Percentiles rank a stretch among this genome's conserved stretches.
Evolutionary conservation across 2,329 filamentous ascomycete species (phyloP).

Genomic region (Nemania abortiva): DNA sequence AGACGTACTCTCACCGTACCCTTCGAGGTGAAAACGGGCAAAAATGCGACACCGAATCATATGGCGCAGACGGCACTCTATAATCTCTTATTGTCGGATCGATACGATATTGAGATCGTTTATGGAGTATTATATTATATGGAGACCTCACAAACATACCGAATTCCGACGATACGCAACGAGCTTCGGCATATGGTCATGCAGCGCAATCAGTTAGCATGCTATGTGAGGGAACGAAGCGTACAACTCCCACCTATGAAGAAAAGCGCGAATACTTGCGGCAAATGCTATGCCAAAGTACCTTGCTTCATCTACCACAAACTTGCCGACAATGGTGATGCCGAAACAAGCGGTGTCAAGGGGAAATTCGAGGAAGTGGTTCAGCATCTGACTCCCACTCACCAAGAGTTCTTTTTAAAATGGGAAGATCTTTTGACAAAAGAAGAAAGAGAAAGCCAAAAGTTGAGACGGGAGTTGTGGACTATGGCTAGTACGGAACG

Average conservation of each 20-base stretch:
- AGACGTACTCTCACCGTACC: conserved; percentile 83
- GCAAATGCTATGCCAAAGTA: conserved; percentile 89
- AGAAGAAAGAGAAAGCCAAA: conserved; percentile 91
- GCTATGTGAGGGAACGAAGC: conserved; percentile 83
- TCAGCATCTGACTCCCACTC: conserved; percentile 77
- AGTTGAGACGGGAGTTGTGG: conserved; percentile 90
- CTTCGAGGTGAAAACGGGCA: conserved; percentile 95
- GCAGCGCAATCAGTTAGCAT: conserved; percentile 89
- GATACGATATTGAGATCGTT: conserved; percentile 91
- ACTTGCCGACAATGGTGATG: conserved; percentile 84
- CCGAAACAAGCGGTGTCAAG: conserved; percentile 83
- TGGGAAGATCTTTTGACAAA: conserved; percentile 95
- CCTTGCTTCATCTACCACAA: conserved; percentile 95
- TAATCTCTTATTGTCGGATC: conserved; percentile 89
- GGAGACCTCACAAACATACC: conserved; percentile 86
- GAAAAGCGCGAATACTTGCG: conserved; percentile 83
- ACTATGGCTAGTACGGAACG: conserved; percentile 92
- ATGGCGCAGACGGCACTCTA: conserved; percentile 95
- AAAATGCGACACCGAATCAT: conserved; percentile 83
- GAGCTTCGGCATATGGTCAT: conserved; percentile 98
- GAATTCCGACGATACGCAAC: conserved; percentile 85
- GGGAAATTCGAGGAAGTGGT: conserved; percentile 86
- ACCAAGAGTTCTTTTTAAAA: conserved; percentile 89
- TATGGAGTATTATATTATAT: conserved; percentile 96
- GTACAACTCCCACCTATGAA: conserved; percentile 87